Evolutionary conservation across 2,329 filamentous ascomycete species (phyloP).

Genomic region (Nothophoma quercina): DNA sequence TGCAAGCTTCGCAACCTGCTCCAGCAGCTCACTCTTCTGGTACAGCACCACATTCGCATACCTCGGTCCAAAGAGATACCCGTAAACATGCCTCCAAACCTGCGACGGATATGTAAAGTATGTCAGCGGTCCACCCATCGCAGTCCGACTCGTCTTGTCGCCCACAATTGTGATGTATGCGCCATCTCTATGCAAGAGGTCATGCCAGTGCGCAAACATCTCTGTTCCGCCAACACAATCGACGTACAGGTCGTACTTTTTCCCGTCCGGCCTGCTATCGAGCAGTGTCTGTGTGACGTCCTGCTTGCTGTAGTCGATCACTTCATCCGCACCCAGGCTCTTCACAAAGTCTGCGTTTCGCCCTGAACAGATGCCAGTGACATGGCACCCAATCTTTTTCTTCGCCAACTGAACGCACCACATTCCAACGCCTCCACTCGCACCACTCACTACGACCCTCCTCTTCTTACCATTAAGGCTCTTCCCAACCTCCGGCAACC

Average conservation of each 20-base stretch:
- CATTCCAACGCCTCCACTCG: conserved; percentile 43
- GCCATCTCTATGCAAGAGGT: conserved; percentile 43
- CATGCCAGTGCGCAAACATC: conserved; percentile 50
- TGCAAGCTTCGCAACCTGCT: conserved; percentile 31
- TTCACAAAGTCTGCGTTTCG: conserved; percentile 57
- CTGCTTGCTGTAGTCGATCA: conserved; percentile 46
- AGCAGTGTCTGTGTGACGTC: conserved; percentile 47
- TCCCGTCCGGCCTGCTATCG: conserved; percentile 33
- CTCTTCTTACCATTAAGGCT: conserved; percentile 18
- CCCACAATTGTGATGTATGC: conserved; percentile 54
- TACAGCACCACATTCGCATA: conserved; percentile 41
- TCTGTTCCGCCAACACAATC: conserved; percentile 60
- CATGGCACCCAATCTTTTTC: conserved; percentile 47
- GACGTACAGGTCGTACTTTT: conserved; percentile 55
- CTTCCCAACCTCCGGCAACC: conserved; percentile 26
- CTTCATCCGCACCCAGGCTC: conserved; percentile 58
- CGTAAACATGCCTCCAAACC: conserved; percentile 30
- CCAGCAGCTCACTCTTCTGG: conserved; percentile 32
- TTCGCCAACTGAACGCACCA: conserved; percentile 52
- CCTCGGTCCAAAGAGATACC: conserved; percentile 36
- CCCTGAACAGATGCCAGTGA: conserved; percentile 60
- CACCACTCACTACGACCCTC: conserved; percentile 39
- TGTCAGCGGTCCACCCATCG: conserved; percentile 46
- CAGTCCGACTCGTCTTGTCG: conserved; percentile 49
- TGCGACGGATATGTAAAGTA: conserved; percentile 43